These are phyloP conservation scores for Paecilomyces fulvus DNA, from an alignment of 2,329 filamentous ascomycete genomes.

Conservation along the genomic window DNA sequence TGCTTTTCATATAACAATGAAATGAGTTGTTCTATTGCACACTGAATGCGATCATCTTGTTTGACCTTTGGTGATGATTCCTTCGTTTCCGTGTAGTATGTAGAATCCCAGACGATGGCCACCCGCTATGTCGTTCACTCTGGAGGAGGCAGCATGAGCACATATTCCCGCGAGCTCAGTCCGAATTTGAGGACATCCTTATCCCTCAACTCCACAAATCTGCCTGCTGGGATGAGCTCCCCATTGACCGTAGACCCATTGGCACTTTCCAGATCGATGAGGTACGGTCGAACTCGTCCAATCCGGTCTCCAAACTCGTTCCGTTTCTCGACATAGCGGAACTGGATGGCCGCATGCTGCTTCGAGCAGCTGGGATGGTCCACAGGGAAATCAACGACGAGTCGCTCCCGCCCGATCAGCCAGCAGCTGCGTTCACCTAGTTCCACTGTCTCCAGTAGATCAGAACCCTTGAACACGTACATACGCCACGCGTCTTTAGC, in stretches of 20 bases:
- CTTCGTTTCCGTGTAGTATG: neutral
- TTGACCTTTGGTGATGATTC: neutral
- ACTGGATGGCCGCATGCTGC: conserved; percentile 93
- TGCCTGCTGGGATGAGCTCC: conserved; percentile 60
- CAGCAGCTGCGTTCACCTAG: conserved; percentile 74
- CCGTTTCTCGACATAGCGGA: conserved; percentile 71
- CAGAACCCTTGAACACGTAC: conserved; percentile 81
- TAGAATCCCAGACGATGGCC: neutral
- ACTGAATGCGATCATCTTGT: neutral
- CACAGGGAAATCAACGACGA: conserved; percentile 72
- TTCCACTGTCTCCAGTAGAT: conserved; percentile 73
- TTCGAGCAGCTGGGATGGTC: conserved; percentile 92
- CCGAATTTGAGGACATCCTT: conserved; percentile 88
- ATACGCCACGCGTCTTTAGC: conserved; percentile 74
- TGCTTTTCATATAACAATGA: conserved; percentile 1
- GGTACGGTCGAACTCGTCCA: conserved; percentile 72
- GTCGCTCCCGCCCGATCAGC: conserved; percentile 73
- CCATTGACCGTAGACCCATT: conserved; percentile 84
- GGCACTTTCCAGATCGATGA: conserved; percentile 88
- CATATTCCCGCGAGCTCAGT: conserved; percentile 82
- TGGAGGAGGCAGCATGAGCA: conserved; percentile 67
- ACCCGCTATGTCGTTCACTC: neutral
- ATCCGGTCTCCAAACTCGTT: conserved; percentile 82
- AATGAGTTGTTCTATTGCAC: neutral
- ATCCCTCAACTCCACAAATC: conserved; percentile 78